Evolutionary conservation across 2,329 filamentous ascomycete genomes (phyloP), one percentile per base, ranked within the genome.

Genomic region (Xylaria sp.): DNA sequence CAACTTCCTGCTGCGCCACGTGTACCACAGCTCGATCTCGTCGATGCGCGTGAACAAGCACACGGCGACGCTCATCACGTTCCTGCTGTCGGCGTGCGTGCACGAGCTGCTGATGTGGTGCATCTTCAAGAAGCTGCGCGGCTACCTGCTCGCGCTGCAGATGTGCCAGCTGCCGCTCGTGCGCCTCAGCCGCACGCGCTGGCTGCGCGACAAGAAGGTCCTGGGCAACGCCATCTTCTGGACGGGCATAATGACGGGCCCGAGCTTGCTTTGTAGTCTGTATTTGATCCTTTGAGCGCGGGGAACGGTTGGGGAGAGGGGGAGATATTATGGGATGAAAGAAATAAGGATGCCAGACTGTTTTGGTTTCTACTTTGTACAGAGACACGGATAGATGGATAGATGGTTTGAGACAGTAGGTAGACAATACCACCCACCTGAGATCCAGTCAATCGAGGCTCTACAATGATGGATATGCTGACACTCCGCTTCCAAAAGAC

Each of bases 71-170:
- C 87, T 94, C 62, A 89, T 93, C 54, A 94, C 92, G 0, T 94
- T 94, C 76, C 85, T 93, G 72, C 82, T 94, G 20, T 91, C 88
- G 8, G 91, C 91, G 0, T 86, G 90, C 71, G 85, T 92, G 23
- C 91, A 94, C 75, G 92, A 94, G 79, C 82, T 94, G 55, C 86
- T 94, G 75, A 94, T 94, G 92, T 91, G 90, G 83, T 92, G 92
- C 73, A 84, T 94, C 41, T 94, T 94, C 79, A 91, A 91, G 79
- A 94, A 93, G 80, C 84, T 94, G 10, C 83, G 92, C 48, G 92
- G 92, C 0, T 94, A 94, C 74, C 80, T 94, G 55, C 86, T 94
- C 25, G 81, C 89, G n/a, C 80, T 92, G 75, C 92, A 94, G 78
- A 89, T 95, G 87, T 85, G 85, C 71, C 92, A 95, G 80, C 79